Percentiles rank a stretch among this genome's conserved stretches.
phyloP scores from a whole-genome alignment of 768 basidiomycete genomes.

The Phylloporus arenicola region DNA sequence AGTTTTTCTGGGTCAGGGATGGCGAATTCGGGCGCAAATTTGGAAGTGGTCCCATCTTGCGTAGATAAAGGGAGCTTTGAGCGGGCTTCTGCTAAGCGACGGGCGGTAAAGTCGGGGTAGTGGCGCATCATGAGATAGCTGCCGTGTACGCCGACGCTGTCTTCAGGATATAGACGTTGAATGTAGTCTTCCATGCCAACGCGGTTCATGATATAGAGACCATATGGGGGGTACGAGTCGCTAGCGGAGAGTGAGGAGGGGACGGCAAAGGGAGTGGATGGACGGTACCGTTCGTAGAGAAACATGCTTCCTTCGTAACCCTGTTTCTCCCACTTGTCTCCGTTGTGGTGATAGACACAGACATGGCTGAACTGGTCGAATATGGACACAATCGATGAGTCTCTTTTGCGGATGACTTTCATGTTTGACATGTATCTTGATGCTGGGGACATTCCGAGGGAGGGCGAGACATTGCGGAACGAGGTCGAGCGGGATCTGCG shows the following conservation, averaged over 20 bases:
- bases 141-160: conserved; percentile 56
- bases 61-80: conserved; percentile 17
- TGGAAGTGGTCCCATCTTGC: conserved; percentile 33
- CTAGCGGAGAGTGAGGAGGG: conserved; percentile 32
- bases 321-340: conserved; percentile 73
- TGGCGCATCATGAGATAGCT: conserved; percentile 70
- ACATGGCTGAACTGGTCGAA: conserved; percentile 88
- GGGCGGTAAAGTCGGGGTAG: conserved; percentile 61
- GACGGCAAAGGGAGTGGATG: not conserved
- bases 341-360: conserved; percentile 74
- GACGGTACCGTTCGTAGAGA: conserved; percentile 67
- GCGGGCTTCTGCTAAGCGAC: conserved; percentile 38
- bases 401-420: conserved; percentile 71
- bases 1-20: conserved; percentile 39
- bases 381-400: conserved; percentile 73
- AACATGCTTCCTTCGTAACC: conserved; percentile 89
- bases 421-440: conserved; percentile 73
- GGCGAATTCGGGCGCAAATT: conserved; percentile 48
- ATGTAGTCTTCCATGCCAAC: conserved; percentile 76
- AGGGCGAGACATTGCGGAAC: conserved; percentile 12
- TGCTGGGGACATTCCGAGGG: conserved; percentile 54
- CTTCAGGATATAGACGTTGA: conserved; percentile 71
- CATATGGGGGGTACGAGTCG: conserved; percentile 74
- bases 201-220: conserved; percentile 80
- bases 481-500: conserved; percentile 31